Percentiles rank a stretch among this genome's conserved stretches.
These are phyloP conservation scores for Barnettozyma siamensis DNA, from an alignment of 805 yeast genomes.

Conservation along the genomic window DNA sequence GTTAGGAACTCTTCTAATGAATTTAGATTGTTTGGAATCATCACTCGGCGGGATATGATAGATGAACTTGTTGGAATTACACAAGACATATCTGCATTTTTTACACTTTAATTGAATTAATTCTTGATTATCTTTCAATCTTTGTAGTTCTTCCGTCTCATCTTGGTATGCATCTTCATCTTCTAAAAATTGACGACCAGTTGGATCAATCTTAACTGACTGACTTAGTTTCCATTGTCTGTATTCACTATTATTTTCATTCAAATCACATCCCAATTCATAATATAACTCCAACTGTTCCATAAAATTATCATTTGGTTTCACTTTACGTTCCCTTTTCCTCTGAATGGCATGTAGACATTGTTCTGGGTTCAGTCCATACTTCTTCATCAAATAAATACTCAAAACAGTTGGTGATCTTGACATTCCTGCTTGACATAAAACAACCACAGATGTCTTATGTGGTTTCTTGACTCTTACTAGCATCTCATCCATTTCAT, in stretches of 20 bases:
- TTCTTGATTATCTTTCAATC: constrained; percentile 23
- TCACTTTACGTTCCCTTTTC: constrained; percentile 45
- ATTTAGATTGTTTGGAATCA: constrained; percentile 59
- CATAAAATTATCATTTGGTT: constrained; percentile 71
- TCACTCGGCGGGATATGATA: constrained; percentile 62
- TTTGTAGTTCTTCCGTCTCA: constrained; percentile 21
- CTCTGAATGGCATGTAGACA: constrained; percentile 74
- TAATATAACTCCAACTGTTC: constrained; percentile 66
- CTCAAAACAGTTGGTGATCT: constrained; percentile 81
- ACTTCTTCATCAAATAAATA: constrained; percentile 82
- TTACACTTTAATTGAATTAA: constrained; percentile 61
- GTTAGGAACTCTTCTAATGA: constrained; percentile 57
- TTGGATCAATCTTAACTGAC: constrained; percentile 35
- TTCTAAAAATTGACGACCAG: constrained; percentile 29
- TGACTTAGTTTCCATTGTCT: constrained; percentile 38
- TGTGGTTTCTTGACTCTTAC: constrained; percentile 29
- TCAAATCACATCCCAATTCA: constrained; percentile 33
- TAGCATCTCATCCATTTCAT: constrained; percentile 27
- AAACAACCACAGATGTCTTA: constrained; percentile 47
- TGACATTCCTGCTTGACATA: constrained; percentile 91
- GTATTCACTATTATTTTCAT: constrained; percentile 29
- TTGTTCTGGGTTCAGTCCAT: constrained; percentile 50
- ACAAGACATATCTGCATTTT: constrained; percentile 70
- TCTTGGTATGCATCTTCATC: constrained; percentile 28
- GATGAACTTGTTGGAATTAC: constrained; percentile 55